Percentiles rank a stretch among this genome's conserved stretches.
Evolutionary conservation across 345 rosid species (phyloP).

Genomic region (Microthlaspi erraticum): DNA sequence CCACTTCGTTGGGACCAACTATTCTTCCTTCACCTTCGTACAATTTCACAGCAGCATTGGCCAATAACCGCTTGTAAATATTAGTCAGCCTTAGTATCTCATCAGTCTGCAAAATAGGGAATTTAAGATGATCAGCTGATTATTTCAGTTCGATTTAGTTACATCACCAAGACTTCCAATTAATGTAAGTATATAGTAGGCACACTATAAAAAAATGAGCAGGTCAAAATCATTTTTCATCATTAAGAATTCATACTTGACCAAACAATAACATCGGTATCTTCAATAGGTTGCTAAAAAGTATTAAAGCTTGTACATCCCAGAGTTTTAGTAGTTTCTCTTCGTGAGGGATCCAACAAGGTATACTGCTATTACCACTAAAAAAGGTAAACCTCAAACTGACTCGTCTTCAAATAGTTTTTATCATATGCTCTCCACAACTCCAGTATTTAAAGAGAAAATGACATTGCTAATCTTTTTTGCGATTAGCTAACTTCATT

Average conservation of each 20-base stretch:
- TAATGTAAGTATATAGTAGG: background rate
- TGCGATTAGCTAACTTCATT: background rate
- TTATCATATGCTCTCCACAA: background rate
- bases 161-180: conserved; percentile 24
- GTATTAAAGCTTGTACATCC: background rate
- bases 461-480: background rate
- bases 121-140: conserved; percentile 2
- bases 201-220: background rate
- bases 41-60: conserved; percentile 90
- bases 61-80: conserved; percentile 83
- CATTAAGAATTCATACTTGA: background rate
- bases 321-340: conserved; percentile 7
- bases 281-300: conserved; percentile 3
- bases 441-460: background rate
- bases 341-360: conserved; percentile 2
- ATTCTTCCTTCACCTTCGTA: conserved; percentile 97
- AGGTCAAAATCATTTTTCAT: background rate
- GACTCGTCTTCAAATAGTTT: background rate
- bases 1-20: conserved; percentile 90
- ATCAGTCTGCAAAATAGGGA: conserved; percentile 67
- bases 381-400: background rate
- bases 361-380: conserved; percentile 20
- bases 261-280: conserved; percentile 6
- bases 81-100: conserved; percentile 91
- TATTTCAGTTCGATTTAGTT: background rate